Percentiles rank a stretch among this genome's conserved stretches.
phyloP scores from a whole-genome alignment of 2,329 filamentous ascomycete genomes.

The Alternaria viburni region DNA sequence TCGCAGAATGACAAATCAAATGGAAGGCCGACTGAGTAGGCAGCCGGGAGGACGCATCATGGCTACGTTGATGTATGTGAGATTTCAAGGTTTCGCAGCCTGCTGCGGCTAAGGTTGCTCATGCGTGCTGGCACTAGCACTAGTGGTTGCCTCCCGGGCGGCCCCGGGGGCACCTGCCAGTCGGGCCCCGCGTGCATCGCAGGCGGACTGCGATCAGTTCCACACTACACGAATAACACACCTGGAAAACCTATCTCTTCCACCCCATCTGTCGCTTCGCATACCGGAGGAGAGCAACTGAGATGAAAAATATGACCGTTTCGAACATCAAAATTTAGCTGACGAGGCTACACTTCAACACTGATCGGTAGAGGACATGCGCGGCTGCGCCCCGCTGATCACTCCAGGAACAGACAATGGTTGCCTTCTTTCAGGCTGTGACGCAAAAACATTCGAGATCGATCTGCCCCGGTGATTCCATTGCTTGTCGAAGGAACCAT shows the following conservation, averaged over 20 bases:
- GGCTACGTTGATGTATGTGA: background rate
- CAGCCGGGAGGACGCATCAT: background rate
- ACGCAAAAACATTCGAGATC: constrained; percentile 25
- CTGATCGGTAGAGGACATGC: background rate
- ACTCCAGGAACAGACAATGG: constrained; percentile 30
- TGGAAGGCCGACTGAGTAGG: background rate
- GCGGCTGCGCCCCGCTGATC: background rate
- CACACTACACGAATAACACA: background rate
- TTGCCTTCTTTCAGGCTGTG: constrained; percentile 42
- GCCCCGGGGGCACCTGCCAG: background rate
- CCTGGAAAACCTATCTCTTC: rapidly evolving
- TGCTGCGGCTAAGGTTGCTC: background rate
- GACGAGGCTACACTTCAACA: background rate
- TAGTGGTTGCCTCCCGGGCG: background rate
- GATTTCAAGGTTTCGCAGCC: background rate
- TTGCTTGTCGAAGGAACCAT: too few species aligned
- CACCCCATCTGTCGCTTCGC: background rate
- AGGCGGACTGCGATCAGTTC: background rate
- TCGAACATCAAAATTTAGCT: background rate
- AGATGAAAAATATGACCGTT: background rate
- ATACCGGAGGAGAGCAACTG: rapidly evolving
- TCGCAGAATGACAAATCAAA: background rate
- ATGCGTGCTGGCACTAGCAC: background rate
- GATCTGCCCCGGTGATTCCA: constrained; percentile 21
- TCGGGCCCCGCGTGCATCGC: background rate